Conservation (phyloP, 805 yeast species). For the Starmerella floricola region DNA sequence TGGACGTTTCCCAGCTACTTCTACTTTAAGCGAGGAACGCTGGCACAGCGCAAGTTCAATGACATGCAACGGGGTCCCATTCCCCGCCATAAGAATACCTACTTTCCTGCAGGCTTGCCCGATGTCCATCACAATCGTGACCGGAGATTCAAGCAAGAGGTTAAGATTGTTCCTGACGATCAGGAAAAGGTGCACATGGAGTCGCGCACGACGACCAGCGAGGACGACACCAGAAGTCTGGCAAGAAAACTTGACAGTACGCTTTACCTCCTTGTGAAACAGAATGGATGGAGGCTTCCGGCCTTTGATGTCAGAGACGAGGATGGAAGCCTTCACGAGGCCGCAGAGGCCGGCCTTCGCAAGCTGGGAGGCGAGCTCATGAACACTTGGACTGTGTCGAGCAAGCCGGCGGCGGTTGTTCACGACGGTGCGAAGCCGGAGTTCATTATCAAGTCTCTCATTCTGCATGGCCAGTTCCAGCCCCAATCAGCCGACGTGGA, state of each 20-base stretch:
- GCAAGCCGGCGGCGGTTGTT: constrained; percentile 67
- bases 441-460: constrained; percentile 75
- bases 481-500: constrained; percentile 35
- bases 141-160: constrained; percentile 65
- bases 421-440: constrained; percentile 35
- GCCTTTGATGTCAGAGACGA: constrained; percentile 39
- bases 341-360: constrained; percentile 66
- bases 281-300: constrained; percentile 64
- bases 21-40: constrained; percentile 79
- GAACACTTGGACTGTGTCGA: constrained; percentile 85
- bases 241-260: constrained; percentile 74
- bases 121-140: constrained; percentile 83
- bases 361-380: constrained; percentile 59
- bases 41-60: constrained; percentile 69
- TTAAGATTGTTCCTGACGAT: constrained; percentile 61
- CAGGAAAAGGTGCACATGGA: constrained; percentile 58
- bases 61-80: constrained; percentile 68
- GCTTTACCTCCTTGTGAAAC: constrained; percentile 57
- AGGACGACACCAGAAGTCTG: constrained; percentile 50
- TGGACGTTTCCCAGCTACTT: constrained; percentile 95
- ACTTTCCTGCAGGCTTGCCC: constrained; percentile 73
- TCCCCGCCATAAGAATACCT: constrained; percentile 58
- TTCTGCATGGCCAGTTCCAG: constrained; percentile 67
- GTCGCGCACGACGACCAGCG: constrained; percentile 64
- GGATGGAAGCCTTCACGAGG: constrained; percentile 43